These are phyloP conservation scores for Apiospora sp. DNA, from an alignment of 2,329 filamentous ascomycete species.

Conservation along the genomic window DNA sequence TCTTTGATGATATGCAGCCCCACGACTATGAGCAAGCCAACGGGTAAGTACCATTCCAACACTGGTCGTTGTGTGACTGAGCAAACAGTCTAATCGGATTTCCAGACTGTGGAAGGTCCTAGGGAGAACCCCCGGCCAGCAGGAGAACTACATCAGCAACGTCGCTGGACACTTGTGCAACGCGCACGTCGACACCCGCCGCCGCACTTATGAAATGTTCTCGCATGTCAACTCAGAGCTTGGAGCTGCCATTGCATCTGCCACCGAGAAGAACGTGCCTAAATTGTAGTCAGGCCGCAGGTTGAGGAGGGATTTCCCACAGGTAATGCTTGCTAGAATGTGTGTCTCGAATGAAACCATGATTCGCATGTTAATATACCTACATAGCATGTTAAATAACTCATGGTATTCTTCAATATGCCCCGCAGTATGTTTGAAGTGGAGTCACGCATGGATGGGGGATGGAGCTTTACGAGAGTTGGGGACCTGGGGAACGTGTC, in stretches of 20 bases:
- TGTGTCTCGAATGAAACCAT: background rate
- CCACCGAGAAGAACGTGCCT: constrained; percentile 55
- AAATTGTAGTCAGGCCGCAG: background rate
- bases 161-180: constrained; percentile 63
- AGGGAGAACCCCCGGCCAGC: constrained; percentile 60
- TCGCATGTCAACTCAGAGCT: constrained; percentile 60
- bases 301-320: background rate
- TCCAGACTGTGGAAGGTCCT: constrained; percentile 57
- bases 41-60: background rate
- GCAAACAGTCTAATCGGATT: constrained; percentile 28
- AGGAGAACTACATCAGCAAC: constrained; percentile 68
- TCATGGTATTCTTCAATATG: background rate
- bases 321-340: background rate
- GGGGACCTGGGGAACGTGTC: no score
- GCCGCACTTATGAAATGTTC: constrained; percentile 69
- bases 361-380: background rate
- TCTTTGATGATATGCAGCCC: constrained; percentile 54
- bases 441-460: no score
- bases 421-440: no score
- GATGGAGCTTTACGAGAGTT: no score
- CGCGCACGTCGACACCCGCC: constrained; percentile 62
- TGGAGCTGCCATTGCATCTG: constrained; percentile 58
- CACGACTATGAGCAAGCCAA: constrained; percentile 52
- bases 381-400: background rate
- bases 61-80: background rate